Evolutionary conservation across 2,329 filamentous ascomycete genomes (phyloP), one percentile per base, ranked within the genome.

Genomic region (Venturia pyrina): DNA sequence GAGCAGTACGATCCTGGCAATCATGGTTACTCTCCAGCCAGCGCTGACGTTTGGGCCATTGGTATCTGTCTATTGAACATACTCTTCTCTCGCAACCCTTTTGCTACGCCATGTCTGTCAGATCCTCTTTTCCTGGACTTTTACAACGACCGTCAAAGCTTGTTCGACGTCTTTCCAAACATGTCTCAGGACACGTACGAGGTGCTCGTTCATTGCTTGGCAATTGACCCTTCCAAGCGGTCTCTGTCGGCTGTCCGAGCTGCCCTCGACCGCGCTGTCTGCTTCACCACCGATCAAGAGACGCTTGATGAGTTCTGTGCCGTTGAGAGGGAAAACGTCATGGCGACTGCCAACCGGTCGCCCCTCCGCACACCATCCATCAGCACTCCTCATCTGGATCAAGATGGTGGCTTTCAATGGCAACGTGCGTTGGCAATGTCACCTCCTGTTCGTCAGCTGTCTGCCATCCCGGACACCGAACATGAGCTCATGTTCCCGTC

Each of bases 161-260:
- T 99, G 66, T 99, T 99, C 75, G 95, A 99, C 76, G 91, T 98
- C 72, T 99, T 99, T 77, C 93, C 95, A 48, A 93, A 90, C 77
- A 96, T 99, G 93, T 98, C 93, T 62, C 91, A 96, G 76, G 95
- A 99, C 77, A 97, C 95, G 0, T 99, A 90, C 73, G 92, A 97
- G 77, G 91, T 99, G 70, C 87, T 99, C 77, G 87, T 88, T 64
- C 85, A 96, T 78, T 96, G 91, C 76, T 86, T 99, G 85, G 91
- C 91, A 72, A 80, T 99, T 70, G 93, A 99, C 74, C 95, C 95
- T 13, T 85, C 84, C 76, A 96, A 92, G 82, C 89, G 95, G 65
- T 96, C 93, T 43, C 81, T 99, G 62, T 80, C 84, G 41, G 90
- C 86, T 67, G 87, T 91, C 68, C 90, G 90, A 70, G 85, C 91